Evolutionary conservation across 768 basidiomycete genomes (phyloP).

Genomic region (Phylloporus sp.): DNA sequence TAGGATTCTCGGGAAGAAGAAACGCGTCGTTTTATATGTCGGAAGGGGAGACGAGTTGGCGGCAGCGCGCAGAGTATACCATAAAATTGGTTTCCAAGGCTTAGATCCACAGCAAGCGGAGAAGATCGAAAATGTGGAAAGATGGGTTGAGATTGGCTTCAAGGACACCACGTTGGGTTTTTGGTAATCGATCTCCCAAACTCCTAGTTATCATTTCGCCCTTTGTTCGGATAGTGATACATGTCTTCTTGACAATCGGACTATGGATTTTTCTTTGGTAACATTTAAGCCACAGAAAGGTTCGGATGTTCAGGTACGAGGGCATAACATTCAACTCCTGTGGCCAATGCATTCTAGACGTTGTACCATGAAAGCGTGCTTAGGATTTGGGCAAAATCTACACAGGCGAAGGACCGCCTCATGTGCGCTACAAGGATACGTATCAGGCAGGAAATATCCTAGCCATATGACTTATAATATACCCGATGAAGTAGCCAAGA

Average conservation of each 20-base stretch:
- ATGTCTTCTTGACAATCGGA: not conserved
- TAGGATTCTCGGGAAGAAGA: conserved; percentile 38
- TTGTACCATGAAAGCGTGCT: no score
- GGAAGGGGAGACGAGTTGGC: conserved; percentile 47
- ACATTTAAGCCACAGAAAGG: no score
- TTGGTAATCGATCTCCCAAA: conserved; percentile 48
- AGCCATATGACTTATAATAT: no score
- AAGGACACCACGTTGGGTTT: conserved; percentile 50
- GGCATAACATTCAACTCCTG: no score
- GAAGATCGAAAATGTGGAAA: conserved; percentile 41
- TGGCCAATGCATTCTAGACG: no score
- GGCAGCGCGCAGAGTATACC: conserved; percentile 56
- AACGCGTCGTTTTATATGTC: conserved; percentile 62
- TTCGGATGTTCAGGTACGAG: no score
- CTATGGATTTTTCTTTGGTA: not conserved
- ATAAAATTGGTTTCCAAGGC: conserved; percentile 63
- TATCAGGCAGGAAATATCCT: no score
- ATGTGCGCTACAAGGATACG: no score
- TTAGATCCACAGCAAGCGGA: conserved; percentile 30
- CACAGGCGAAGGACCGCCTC: no score
- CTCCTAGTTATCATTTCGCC: not conserved
- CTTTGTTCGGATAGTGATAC: not conserved
- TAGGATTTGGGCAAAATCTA: no score
- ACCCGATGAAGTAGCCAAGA: no score
- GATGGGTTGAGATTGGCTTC: conserved; percentile 68